Base-by-base conservation (phyloP, 2,329 filamentous ascomycete species). In the Aspergillus aculeatus region DNA sequence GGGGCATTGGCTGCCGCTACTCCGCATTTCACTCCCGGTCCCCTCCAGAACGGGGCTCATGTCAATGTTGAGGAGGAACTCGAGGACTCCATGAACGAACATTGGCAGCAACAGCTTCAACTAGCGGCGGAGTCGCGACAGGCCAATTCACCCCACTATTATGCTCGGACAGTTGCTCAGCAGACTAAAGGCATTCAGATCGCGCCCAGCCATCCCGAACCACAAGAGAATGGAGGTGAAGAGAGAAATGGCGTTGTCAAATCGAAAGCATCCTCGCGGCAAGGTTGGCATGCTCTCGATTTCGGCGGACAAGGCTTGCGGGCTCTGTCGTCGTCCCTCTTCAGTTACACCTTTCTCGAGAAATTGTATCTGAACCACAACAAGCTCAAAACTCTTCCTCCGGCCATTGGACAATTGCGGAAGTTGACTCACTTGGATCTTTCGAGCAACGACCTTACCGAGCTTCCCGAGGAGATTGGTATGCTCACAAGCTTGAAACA, bases 291-390 rank as follows among this genome's bases (percentile, higher is more conserved):
- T 74, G 92, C 93, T 65, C 82, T 99, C 68, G 95, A 99, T 76
- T 89, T 98, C 74, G 95, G 93, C 68, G 95, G 95, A n/a, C 95
- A 98, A 79, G 94, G 94, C 21, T 81, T 99, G 52, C 89, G 92
- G 66, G 90, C 92, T 60, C 82, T 99, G 32, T 88, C 92, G 1
- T 80, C 85, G 9, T 86, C 89, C 49, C 82, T 99, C 32, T 98
- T 98, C 79, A 83, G 85, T 66, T 99, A 98, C 77, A 84, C 84
- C 49, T 98, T 99, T 75, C 81, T 99, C 58, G 90, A 90, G 66
- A 94, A 96, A 76, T 85, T 99, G 31, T 97, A 96, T 75, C 86
- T 99, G 63, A 92, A 92, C 68, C 94, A 92, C 66, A 99, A 99
- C 82, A 93, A 92, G 74, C 84, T 99, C 60, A 87, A 87, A 29